These are phyloP conservation scores for Rugonectria rugulosa DNA, from an alignment of 2,329 filamentous ascomycete genomes.

Conservation along the genomic window DNA sequence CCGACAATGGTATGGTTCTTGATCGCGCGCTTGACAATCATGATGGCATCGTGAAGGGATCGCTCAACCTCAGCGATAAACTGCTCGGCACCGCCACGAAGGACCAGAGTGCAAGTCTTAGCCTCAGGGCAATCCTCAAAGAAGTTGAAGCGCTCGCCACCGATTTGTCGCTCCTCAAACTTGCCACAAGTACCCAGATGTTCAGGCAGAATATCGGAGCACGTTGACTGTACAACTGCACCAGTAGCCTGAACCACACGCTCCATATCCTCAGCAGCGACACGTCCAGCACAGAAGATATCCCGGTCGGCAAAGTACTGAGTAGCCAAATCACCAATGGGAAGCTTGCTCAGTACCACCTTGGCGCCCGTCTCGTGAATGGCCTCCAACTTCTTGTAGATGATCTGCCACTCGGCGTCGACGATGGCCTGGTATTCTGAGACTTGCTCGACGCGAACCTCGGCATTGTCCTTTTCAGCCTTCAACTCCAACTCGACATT, in stretches of 20 bases:
- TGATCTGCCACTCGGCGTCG: slow-evolving; percentile 99
- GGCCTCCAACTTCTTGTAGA: slow-evolving; percentile 98
- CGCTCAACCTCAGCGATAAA: slow-evolving; percentile 99
- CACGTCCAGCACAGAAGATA: slow-evolving; percentile 96
- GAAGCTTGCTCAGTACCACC: slow-evolving; percentile 95
- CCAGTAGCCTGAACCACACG: slow-evolving; percentile 95
- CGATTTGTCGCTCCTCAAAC: slow-evolving; percentile 97
- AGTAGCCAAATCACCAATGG: slow-evolving; percentile 95
- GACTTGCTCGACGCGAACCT: slow-evolving; percentile 97
- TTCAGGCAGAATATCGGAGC: slow-evolving; percentile 88
- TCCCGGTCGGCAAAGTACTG: slow-evolving; percentile 98
- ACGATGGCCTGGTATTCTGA: slow-evolving; percentile 99
- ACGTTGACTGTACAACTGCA: slow-evolving; percentile 91
- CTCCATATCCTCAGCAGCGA: slow-evolving; percentile 91
- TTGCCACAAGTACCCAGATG: slow-evolving; percentile 89
- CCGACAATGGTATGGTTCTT: slow-evolving; percentile 95
- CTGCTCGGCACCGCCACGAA: slow-evolving; percentile 96
- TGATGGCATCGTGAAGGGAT: slow-evolving; percentile 97
- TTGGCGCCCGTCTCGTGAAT: slow-evolving; percentile 93
- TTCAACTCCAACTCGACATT: slow-evolving; percentile 99
- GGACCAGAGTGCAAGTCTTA: slow-evolving; percentile 95
- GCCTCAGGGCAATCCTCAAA: slow-evolving; percentile 95
- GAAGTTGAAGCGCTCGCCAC: slow-evolving; percentile 97
- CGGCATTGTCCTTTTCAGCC: slow-evolving; percentile 98
- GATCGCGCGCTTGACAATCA: slow-evolving; percentile 99